phyloP scores from a whole-genome alignment of 2,329 filamentous ascomycete species.

The Incumbomyces delicatus region DNA sequence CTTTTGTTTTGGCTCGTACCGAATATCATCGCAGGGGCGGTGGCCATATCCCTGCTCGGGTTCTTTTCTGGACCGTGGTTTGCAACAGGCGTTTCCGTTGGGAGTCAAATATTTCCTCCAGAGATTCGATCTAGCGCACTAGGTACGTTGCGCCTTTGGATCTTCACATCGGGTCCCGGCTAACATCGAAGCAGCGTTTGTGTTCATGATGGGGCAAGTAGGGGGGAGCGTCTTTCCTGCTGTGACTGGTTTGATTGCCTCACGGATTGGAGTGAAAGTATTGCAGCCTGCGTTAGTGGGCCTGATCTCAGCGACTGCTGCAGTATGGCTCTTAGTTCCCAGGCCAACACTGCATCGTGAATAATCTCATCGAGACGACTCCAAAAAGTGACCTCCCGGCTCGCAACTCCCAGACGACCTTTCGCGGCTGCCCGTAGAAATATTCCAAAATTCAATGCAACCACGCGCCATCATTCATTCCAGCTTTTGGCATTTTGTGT shows the following conservation, averaged over 20 bases:
- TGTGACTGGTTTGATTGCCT: conserved; percentile 31
- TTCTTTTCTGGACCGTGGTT: conserved; percentile 72
- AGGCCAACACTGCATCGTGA: background rate
- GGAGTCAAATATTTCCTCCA: conserved; percentile 17
- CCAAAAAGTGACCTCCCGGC: too few species aligned
- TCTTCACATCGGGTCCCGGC: conserved; percentile 13
- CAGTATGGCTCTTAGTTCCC: background rate
- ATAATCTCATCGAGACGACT: background rate
- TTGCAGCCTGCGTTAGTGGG: conserved; percentile 44
- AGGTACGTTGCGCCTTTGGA: conserved; percentile 8
- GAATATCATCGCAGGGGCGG: conserved; percentile 59
- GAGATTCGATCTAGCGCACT: background rate
- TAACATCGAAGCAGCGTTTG: conserved; percentile 56
- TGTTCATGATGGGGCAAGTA: conserved; percentile 39
- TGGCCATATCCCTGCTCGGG: conserved; percentile 59
- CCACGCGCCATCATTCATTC: too few species aligned
- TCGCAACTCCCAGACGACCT: too few species aligned
- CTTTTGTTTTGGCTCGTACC: conserved; percentile 71
- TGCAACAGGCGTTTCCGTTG: conserved; percentile 35
- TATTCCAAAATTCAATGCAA: too few species aligned
- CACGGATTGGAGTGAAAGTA: conserved; percentile 45
- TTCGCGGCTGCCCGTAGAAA: too few species aligned
- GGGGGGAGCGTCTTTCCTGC: conserved; percentile 44
- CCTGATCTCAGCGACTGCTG: background rate
- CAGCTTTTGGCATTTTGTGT: too few species aligned